Base-by-base conservation (phyloP, 2,329 filamentous ascomycete species). In the Fusarium stilboides region DNA sequence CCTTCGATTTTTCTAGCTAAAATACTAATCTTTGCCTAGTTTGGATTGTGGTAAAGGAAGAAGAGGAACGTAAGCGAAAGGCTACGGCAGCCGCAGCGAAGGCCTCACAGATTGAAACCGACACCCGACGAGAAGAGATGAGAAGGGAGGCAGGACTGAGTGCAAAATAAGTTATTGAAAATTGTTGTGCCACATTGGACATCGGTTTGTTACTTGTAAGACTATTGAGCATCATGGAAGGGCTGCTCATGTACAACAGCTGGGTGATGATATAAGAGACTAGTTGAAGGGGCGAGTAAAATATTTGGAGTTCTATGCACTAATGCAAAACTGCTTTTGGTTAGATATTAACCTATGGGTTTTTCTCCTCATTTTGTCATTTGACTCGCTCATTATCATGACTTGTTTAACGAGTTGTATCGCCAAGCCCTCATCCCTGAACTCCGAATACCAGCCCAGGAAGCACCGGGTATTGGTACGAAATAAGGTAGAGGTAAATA, bases 21-120 rank as follows among this genome's bases (percentile, higher is more conserved):
- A 45, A 39, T 28, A 40, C 72, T 75, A 34, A 75, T 47, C 20
- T 10, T 13, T 5, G 53, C 34, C 54, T 46, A 87, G 85, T 87
- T 62, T 87, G 83, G 84, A 74, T 82, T 39, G 85, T 86, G 6
- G 81, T 86, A 47, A 82, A 84, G 59, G 84, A 86, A 56, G 83
- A 84, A 42, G 80, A 83, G 55, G 80, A 82, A 70, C 77, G 76
- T 52, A 81, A 78, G 58, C 82, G 77, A 71, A 77, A 80, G 70
- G 78, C 76, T 12, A 77, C 77, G 5, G 65, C 79, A 8, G 71
- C 75, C 6, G 80, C 80, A 34, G 77, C 75, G 19, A 76, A 77
- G 64, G 79, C 77, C 54, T 76, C 77, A 33, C 79, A 80, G 33
- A 77, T 80, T 20, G 83, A 86, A 66, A 79, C 81, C 7, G 80